phyloP scores from a whole-genome alignment of 441 rosid genomes.

The Adansonia rubrostipa region DNA sequence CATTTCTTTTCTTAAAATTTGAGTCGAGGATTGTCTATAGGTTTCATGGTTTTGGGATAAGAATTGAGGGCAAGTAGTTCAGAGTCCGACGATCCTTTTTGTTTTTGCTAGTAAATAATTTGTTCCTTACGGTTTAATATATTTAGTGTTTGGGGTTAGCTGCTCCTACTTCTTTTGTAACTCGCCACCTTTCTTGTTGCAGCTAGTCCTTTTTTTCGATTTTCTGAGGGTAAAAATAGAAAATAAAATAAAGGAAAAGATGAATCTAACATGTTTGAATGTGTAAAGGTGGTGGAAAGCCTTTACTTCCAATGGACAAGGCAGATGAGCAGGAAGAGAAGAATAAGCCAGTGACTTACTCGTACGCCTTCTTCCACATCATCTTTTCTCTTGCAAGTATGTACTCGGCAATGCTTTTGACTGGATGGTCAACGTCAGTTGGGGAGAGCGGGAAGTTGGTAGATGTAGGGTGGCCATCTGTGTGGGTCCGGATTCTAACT shows the following conservation, averaged over 20 bases:
- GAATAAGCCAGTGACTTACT: constrained; percentile 79
- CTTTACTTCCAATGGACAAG: constrained; percentile 87
- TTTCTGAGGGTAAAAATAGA: not conserved
- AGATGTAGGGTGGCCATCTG: constrained; percentile 96
- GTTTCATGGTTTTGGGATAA: not conserved
- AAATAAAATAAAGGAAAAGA: not conserved
- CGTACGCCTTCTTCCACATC: constrained; percentile 93
- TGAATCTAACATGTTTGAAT: constrained; percentile 3
- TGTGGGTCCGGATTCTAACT: constrained; percentile 80
- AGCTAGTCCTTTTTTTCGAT: too few species aligned
- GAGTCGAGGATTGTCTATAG: not conserved
- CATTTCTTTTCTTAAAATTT: not conserved
- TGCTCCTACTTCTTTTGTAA: too few species aligned
- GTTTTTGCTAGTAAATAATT: too few species aligned
- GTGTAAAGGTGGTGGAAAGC: constrained; percentile 53
- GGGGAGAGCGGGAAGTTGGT: constrained; percentile 92
- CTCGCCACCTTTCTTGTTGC: too few species aligned
- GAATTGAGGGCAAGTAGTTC: not conserved
- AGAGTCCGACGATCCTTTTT: not conserved
- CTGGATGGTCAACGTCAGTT: constrained; percentile 93
- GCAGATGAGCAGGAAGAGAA: constrained; percentile 63
- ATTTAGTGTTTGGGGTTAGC: too few species aligned
- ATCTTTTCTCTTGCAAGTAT: constrained; percentile 96
- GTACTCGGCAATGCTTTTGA: constrained; percentile 97
- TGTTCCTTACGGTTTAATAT: too few species aligned